Evolutionary conservation across 73 alveolate genomes (phyloP), one percentile per base, ranked within the genome.

Genomic region (Breviolum minutum): DNA sequence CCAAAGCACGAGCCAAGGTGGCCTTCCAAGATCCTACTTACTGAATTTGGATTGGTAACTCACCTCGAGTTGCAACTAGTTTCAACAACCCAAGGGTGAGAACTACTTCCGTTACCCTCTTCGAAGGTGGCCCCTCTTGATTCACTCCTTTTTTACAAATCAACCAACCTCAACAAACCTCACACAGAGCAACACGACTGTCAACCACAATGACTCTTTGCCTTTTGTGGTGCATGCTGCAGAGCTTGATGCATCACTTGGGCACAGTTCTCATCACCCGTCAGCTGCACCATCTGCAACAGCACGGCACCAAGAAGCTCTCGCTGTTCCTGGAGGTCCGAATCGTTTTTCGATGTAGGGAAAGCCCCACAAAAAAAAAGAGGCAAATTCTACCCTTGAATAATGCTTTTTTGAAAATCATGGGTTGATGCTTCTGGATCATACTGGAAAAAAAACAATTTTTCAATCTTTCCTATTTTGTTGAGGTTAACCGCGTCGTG

Each of bases 201-300:
- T 22, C 30, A n/a, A 71, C 83, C 60, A 1, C 3, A 22, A n/a
- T 8, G 40, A 71, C 81, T 30, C 16, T 9, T 70, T 71, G 81
- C 90, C 69, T 54, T 81, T 48, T 81, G 90, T 10, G 90, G 90
- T 54, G 90, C 69, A 48, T 81, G 90, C 19, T 48, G 70, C 90
- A 81, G 22, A 20, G 90, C 90, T 54, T 81, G 40, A 40, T 48
- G 6, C 24, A 81, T 66, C 32, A 81, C 90, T 69, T 81, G 90
- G 26, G 90, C 69, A 19, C 48, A 14, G 69, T 81, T 81, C 48
- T 40, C 70, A 54, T 81, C 90, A 13, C 54, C 30, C 70, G 70
- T 9, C 32, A 26, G 54, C 69, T 40, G 24, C 90, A 81, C 24
- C 71, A 16, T 14, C 66, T 48, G 62, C 90, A 81, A 40, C 71